Percentiles rank a stretch among this genome's conserved stretches.
Conservation (phyloP, 108 stramenopile species). For the Cyclotella cryptica region DNA sequence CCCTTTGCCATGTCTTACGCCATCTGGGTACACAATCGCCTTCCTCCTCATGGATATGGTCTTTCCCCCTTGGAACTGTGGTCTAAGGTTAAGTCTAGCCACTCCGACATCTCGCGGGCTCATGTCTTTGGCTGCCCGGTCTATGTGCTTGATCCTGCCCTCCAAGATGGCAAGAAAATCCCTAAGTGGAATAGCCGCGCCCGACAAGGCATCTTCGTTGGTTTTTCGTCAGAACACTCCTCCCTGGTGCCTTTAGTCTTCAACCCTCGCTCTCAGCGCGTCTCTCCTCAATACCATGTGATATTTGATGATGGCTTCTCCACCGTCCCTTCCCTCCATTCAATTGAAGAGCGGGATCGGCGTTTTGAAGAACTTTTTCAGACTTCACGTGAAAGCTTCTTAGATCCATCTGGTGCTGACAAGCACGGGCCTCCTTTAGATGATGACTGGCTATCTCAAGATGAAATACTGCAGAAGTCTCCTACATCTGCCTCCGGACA, state of each 20-base stretch:
- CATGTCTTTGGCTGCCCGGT: constrained; percentile 64
- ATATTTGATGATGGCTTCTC: constrained; percentile 58
- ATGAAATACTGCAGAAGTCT: not conserved
- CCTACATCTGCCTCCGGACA: not conserved
- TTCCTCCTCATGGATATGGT: constrained; percentile 39
- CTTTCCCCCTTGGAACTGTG: constrained; percentile 35
- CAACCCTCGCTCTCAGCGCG: constrained; percentile 36
- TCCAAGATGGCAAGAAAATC: constrained; percentile 69
- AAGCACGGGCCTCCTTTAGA: not conserved
- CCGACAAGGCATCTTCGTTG: constrained; percentile 40
- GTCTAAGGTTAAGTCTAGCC: not conserved
- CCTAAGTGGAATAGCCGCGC: constrained; percentile 63
- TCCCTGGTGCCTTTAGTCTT: constrained; percentile 39
- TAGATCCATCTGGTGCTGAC: not conserved
- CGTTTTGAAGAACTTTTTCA: not conserved
- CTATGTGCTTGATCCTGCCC: constrained; percentile 62
- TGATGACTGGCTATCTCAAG: not conserved
- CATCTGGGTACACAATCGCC: constrained; percentile 14
- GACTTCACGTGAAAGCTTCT: not conserved
- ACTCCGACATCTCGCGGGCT: constrained; percentile 24
- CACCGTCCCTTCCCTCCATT: constrained; percentile 24
- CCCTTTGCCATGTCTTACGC: constrained; percentile 57
- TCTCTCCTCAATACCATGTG: constrained; percentile 59
- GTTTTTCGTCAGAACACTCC: constrained; percentile 26
- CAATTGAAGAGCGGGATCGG: not conserved